Evolutionary conservation across 768 basidiomycete genomes (phyloP).

Genomic region (Auricularia cornea): DNA sequence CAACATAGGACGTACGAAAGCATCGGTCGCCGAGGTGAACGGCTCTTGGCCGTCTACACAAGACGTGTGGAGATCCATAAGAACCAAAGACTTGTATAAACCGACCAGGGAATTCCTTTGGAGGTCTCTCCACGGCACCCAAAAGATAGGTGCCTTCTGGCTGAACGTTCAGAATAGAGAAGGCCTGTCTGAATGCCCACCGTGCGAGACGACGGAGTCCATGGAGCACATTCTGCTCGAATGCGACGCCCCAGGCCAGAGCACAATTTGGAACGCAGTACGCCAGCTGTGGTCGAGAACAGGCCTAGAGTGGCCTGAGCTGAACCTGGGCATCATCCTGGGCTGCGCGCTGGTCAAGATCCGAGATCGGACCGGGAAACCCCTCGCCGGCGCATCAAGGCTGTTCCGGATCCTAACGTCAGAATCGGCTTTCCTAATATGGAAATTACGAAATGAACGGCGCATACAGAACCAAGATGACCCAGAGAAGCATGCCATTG

Average conservation of each 20-base stretch:
- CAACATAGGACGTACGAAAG: not conserved
- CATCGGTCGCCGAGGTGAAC: not conserved
- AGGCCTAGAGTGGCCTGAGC: not conserved
- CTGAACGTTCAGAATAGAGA: not conserved
- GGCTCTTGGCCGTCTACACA: not conserved
- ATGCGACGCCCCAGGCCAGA: slow-evolving; percentile 22
- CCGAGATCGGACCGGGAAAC: not conserved
- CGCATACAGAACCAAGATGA: not conserved
- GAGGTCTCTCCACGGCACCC: not conserved
- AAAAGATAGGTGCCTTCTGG: not conserved
- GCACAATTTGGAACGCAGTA: not conserved
- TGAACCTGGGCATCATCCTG: not conserved
- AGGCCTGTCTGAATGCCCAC: not conserved
- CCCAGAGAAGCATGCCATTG: not conserved
- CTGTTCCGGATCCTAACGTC: not conserved
- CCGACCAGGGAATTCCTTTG: not conserved
- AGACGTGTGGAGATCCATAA: not conserved
- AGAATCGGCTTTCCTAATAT: not conserved
- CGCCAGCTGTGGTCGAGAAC: not conserved
- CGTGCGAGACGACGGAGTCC: not conserved
- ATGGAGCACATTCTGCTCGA: slow-evolving; percentile 18
- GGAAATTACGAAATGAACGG: not conserved
- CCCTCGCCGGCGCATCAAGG: not conserved
- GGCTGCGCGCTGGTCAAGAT: not conserved
- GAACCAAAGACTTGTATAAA: not conserved